Conservation (phyloP, 1,284 basidiomycete species). For the Ceratobasidium sp. region DNA sequence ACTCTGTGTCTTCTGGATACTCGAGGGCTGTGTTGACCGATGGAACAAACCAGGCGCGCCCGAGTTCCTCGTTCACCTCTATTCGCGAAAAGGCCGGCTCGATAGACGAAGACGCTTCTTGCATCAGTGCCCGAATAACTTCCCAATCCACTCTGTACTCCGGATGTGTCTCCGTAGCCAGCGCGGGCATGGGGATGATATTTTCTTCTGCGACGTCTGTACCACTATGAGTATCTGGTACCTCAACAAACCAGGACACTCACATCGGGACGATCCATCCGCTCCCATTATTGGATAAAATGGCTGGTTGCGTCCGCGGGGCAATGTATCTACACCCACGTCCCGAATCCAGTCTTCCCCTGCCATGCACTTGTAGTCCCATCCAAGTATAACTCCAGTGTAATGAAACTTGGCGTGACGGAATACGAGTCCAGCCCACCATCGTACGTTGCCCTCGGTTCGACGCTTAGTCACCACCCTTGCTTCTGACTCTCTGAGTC, state of each 20-base stretch:
- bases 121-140: neutral
- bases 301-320: slow-evolving; percentile 57
- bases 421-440: slow-evolving; percentile 63
- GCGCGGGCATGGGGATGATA: slow-evolving; percentile 45
- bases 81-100: slow-evolving; percentile 1
- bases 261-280: slow-evolving; percentile 56
- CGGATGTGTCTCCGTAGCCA: neutral
- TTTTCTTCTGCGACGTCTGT: slow-evolving; percentile 56
- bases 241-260: slow-evolving; percentile 28
- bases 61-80: slow-evolving; percentile 10
- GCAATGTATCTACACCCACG: slow-evolving; percentile 55
- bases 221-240: neutral
- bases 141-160: neutral
- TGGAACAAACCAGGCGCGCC: slow-evolving; percentile 28
- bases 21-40: neutral
- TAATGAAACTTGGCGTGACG: slow-evolving; percentile 55
- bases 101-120: neutral
- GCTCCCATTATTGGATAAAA: slow-evolving; percentile 57
- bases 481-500: slow-evolving; percentile 55
- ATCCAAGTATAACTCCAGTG: slow-evolving; percentile 58
- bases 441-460: too few relatives aligned
- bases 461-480: slow-evolving; percentile 58
- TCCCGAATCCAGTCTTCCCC: slow-evolving; percentile 56
- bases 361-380: slow-evolving; percentile 60
- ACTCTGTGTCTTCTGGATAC: slow-evolving; percentile 4